phyloP scores from a whole-genome alignment of 345 rosid genomes.

The Passiflora organensis region DNA sequence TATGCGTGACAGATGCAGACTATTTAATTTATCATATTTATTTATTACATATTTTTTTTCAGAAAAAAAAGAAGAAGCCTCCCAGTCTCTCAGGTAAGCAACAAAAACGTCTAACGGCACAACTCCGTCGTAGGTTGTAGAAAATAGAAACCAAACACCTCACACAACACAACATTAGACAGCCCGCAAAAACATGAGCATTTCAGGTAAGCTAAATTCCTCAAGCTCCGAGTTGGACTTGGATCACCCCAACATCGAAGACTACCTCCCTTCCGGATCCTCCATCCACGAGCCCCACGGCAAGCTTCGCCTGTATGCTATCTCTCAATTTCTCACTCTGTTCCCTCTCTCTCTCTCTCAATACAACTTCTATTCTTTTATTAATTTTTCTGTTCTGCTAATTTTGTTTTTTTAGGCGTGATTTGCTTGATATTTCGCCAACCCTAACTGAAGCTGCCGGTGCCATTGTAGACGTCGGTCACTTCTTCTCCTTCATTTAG shows the following conservation, averaged over 20 bases:
- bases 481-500: neutral
- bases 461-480: conserved; percentile 86
- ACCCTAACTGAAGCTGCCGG: conserved; percentile 96
- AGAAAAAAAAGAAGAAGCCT: too few species aligned
- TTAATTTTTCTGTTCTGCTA: too few species aligned
- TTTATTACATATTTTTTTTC: too few species aligned
- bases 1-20: too few species aligned
- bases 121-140: too few species aligned
- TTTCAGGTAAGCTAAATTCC: conserved; percentile 39
- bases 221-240: conserved; percentile 79
- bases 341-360: neutral
- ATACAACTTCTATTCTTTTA: too few species aligned
- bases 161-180: too few species aligned
- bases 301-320: conserved; percentile 69
- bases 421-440: conserved; percentile 87
- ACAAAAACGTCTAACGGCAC: too few species aligned
- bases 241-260: conserved; percentile 86
- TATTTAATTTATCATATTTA: too few species aligned
- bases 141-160: too few species aligned
- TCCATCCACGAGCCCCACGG: conserved; percentile 80
- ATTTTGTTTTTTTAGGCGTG: conserved; percentile 46
- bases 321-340: neutral
- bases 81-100: too few species aligned
- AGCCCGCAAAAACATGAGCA: too few species aligned
- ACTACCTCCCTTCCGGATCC: conserved; percentile 89